Evolutionary conservation across 306 rosid species (phyloP).

Genomic region (Dalbergia cultrata): DNA sequence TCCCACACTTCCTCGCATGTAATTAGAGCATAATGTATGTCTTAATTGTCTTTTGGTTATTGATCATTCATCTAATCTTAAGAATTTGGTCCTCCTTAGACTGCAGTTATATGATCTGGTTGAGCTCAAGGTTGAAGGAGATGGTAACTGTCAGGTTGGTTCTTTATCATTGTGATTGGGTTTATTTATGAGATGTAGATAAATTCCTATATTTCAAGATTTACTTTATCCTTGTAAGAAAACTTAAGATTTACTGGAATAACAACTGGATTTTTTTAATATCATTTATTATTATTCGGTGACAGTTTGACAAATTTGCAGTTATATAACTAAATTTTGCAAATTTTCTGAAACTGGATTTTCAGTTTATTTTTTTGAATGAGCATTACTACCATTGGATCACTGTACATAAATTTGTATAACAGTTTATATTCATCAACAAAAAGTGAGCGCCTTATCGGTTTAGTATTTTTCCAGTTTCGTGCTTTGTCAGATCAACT

Average conservation of each 20-base stretch:
- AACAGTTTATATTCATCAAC: background rate
- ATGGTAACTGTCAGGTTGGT: conserved; percentile 97
- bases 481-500: conserved; percentile 97
- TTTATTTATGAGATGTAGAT: conserved; percentile 28
- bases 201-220: conserved; percentile 23
- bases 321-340: conserved; percentile 2
- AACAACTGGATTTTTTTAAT: background rate
- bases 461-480: conserved; percentile 67
- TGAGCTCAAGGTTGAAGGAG: conserved; percentile 87
- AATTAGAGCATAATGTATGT: conserved; percentile 25
- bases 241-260: conserved; percentile 4
- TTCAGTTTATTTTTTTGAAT: background rate
- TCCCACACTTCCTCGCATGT: conserved; percentile 1
- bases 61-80: conserved; percentile 44
- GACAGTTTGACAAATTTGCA: conserved; percentile 34
- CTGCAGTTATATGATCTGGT: conserved; percentile 86
- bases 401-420: conserved; percentile 11
- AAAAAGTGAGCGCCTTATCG: conserved; percentile 40
- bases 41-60: conserved; percentile 11
- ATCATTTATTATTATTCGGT: background rate
- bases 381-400: conserved; percentile 28
- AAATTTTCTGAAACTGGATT: background rate
- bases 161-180: conserved; percentile 25
- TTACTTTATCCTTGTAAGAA: conserved; percentile 25
- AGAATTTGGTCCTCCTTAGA: conserved; percentile 56